phyloP scores from a whole-genome alignment of 2,329 filamentous ascomycete genomes.

The Calonectria pseudoturangicola region DNA sequence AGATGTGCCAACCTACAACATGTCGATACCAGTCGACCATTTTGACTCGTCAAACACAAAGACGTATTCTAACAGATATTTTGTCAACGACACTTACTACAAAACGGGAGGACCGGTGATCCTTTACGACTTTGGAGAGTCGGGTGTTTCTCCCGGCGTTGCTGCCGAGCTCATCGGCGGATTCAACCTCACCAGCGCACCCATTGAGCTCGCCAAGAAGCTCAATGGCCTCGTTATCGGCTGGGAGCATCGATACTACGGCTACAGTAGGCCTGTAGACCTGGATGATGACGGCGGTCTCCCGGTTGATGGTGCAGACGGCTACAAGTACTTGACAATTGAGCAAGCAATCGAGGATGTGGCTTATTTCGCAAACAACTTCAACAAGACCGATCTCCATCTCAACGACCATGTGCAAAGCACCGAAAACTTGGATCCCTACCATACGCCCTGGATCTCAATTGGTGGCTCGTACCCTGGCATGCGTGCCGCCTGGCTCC shows the following conservation, averaged over 20 bases:
- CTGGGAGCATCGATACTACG: conserved; percentile 55
- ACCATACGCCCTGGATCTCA: conserved; percentile 70
- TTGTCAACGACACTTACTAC: conserved; percentile 52
- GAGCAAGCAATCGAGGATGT: conserved; percentile 56
- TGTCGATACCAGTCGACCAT: conserved; percentile 48
- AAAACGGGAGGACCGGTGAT: conserved; percentile 50
- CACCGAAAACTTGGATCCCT: conserved; percentile 56
- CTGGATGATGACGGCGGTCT: conserved; percentile 42
- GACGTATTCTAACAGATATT: conserved; percentile 50
- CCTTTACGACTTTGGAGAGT: conserved; percentile 52
- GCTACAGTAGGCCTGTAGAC: conserved; percentile 47
- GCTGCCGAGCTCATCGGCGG: conserved; percentile 42
- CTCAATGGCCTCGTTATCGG: conserved; percentile 49
- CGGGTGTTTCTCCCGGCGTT: conserved; percentile 28
- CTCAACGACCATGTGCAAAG: conserved; percentile 62
- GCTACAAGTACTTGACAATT: conserved; percentile 52
- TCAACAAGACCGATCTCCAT: conserved; percentile 59
- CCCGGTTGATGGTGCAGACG: conserved; percentile 29
- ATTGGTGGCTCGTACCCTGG: conserved; percentile 71
- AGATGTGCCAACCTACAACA: conserved; percentile 39
- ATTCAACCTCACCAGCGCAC: conserved; percentile 31
- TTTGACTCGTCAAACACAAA: conserved; percentile 45
- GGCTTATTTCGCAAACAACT: conserved; percentile 56
- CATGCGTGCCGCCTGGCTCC: conserved; percentile 69
- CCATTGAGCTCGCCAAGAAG: conserved; percentile 48